Conservation (phyloP, 805 yeast species). For the Lachancea nothofagi region DNA sequence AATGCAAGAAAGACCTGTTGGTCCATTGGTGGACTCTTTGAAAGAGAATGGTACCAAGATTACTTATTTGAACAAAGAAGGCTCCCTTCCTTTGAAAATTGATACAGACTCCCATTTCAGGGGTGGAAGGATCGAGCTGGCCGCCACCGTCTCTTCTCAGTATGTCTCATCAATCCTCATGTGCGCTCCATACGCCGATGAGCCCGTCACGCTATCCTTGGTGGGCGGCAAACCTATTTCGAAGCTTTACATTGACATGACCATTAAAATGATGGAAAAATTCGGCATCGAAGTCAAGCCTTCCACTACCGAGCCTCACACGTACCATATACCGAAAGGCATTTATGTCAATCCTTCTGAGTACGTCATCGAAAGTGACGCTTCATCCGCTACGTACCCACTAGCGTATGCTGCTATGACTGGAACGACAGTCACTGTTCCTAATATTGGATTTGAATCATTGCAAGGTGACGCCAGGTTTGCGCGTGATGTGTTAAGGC, state of each 20-base stretch:
- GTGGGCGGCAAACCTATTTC: conserved; percentile 98
- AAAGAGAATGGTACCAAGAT: conserved; percentile 71
- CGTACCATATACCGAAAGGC: conserved; percentile 88
- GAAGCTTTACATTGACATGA: conserved; percentile 94
- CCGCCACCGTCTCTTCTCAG: conserved; percentile 95
- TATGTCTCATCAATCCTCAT: conserved; percentile 92
- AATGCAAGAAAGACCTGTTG: conserved; percentile 97
- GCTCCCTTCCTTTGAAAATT: conserved; percentile 81
- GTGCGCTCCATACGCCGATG: conserved; percentile 95
- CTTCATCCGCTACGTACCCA: conserved; percentile 96
- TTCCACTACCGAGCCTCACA: conserved; percentile 66
- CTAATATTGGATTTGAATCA: conserved; percentile 87
- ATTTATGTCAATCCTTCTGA: conserved; percentile 72
- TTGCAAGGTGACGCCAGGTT: conserved; percentile 96
- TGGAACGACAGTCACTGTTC: conserved; percentile 86
- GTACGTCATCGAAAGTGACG: conserved; percentile 92
- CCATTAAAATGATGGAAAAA: conserved; percentile 87
- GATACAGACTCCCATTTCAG: conserved; percentile 62
- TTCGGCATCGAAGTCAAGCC: conserved; percentile 77
- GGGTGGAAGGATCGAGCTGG: conserved; percentile 90
- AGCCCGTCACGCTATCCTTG: conserved; percentile 79
- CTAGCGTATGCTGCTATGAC: conserved; percentile 96
- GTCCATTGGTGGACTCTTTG: conserved; percentile 90
- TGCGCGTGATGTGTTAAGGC: conserved; percentile 84
- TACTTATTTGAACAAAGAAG: conserved; percentile 63